Evolutionary conservation across 345 rosid genomes (phyloP).

Genomic region (Acer saccharum): DNA sequence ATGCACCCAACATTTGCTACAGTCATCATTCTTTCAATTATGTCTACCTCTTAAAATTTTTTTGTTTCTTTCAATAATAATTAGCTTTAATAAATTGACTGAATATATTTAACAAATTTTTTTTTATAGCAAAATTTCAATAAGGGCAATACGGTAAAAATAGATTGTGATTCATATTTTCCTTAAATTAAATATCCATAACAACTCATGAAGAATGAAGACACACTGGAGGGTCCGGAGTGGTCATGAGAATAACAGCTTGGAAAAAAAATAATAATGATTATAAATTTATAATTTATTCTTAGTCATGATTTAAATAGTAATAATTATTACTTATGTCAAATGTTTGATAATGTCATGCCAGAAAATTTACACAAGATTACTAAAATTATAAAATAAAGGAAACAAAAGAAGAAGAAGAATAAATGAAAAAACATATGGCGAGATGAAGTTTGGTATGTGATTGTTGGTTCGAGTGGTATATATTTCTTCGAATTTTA

Average conservation of each 20-base stretch:
- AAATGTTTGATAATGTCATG: background rate
- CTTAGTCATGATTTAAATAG: background rate
- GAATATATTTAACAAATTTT: background rate
- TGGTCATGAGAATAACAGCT: background rate
- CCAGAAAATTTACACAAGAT: background rate
- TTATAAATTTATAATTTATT: background rate
- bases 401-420: background rate
- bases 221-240: background rate
- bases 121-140: background rate
- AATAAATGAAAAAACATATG: background rate
- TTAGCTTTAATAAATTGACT: background rate
- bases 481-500: too few species aligned
- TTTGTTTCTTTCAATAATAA: background rate
- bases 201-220: background rate
- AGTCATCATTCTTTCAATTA: background rate
- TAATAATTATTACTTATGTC: background rate
- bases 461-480: rapidly evolving
- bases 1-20: background rate
- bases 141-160: background rate
- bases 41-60: background rate
- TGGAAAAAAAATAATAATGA: background rate
- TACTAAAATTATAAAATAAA: background rate
- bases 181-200: background rate
- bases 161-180: background rate
- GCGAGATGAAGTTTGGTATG: background rate